Base-by-base conservation (phyloP, 345 rosid species). In the Eucalyptus tenuipes region DNA sequence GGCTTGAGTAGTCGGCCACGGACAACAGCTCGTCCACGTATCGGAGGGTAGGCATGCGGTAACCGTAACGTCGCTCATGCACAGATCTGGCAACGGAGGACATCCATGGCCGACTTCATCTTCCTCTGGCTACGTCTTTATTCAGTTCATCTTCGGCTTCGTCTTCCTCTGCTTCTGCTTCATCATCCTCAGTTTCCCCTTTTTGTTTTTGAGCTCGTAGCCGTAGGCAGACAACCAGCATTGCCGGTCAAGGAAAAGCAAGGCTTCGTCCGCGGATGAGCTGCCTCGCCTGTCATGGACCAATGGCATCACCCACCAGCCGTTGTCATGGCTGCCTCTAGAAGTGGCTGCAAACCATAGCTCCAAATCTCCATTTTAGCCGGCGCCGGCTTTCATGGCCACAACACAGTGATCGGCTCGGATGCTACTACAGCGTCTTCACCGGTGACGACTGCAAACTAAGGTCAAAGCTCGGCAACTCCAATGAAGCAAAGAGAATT, bases 381-480 rank as follows among this genome's bases (percentile, higher is more conserved):
- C 1, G 10, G 1, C 3, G 10, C 0, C 37, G 3, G 75, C 75
- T 64, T 64, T 64, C 37, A n/a, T 64, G 71, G 18, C 71, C 71
- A 15, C 10, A 1, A 64, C 1, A 14, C 3, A 1, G 31, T 29
- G 37, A 7, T n/a, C 10, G 10, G 75, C 37, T 64, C 7, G 20
- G 20, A 64, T 7, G 71, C 71, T n/a, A 27, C 33, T 6, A 7
- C 37, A 7, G 75, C 10, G 0, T 12, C 68, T 61, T 33, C 68
- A 11, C 68, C 9, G 16, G 0, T 0, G 18, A 15, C 37, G 2
- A n/a, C 75, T 7, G 37, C 2, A 1, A 31, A 10, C 75, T 4
- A 64, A 64, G 33, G 5, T 61, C 16, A 29, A 59, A 55, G 22
- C 75, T n/a, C 5, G 40, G 75, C 40, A n/a, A 66, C 75, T 64